A percentile compares a stretch with the other conserved stretches of the same genome.
phyloP scores from a whole-genome alignment of 495 filamentous ascomycete genomes.

The Daldinia grandis region DNA sequence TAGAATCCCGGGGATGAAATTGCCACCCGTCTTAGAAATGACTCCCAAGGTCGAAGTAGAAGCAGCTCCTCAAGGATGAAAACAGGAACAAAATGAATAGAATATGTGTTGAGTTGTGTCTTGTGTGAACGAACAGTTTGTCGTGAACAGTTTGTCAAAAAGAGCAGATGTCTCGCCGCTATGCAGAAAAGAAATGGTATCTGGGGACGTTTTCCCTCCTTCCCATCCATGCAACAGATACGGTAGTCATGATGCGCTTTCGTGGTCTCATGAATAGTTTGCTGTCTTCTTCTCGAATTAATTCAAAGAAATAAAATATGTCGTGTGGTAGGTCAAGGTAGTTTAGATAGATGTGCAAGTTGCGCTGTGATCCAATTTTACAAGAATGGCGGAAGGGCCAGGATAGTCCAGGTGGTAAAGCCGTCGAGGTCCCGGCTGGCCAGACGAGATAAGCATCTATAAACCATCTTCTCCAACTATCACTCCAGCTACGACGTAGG shows the following conservation, averaged over 20 bases:
- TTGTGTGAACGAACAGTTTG: too few relatives aligned
- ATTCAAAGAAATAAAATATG: constrained; percentile 11
- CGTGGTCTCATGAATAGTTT: constrained; percentile 38
- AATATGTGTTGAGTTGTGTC: constrained; percentile 11
- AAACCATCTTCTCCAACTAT: constrained; percentile 4
- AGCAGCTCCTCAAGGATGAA: constrained; percentile 25
- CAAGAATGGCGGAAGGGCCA: constrained; percentile 21
- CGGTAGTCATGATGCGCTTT: constrained; percentile 34
- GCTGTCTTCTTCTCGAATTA: constrained; percentile 35
- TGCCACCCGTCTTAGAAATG: constrained; percentile 38
- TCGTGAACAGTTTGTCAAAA: constrained; percentile 3
- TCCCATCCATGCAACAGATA: constrained; percentile 40
- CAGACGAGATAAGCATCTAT: constrained; percentile 3
- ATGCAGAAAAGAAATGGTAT: constrained; percentile 44
- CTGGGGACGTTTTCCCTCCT: constrained; percentile 38
- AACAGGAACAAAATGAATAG: constrained; percentile 6
- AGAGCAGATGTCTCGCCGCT: constrained; percentile 40
- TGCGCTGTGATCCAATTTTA: constrained; percentile 42
- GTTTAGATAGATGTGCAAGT: constrained; percentile 7
- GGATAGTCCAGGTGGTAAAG: constrained; percentile 13
- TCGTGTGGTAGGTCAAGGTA: constrained; percentile 10
- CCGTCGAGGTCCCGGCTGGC: constrained; percentile 34
- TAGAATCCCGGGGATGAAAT: constrained; percentile 9
- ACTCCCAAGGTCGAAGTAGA: constrained; percentile 39
- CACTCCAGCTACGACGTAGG: neutral